Percentiles rank a stretch among this genome's conserved stretches.
Evolutionary conservation across 441 rosid species (phyloP).

Genomic region (Brassica balearica): DNA sequence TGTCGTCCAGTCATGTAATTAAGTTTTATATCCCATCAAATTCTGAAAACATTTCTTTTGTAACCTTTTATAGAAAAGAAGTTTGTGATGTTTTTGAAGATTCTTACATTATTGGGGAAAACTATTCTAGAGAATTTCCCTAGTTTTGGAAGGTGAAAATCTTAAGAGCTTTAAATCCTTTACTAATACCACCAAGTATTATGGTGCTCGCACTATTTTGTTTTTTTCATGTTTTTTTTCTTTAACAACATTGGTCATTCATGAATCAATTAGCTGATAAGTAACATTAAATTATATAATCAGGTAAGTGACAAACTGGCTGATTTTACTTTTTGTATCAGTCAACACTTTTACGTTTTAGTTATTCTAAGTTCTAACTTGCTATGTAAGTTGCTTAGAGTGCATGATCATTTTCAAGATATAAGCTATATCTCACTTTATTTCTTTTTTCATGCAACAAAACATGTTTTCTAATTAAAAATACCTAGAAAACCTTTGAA

Average conservation of each 20-base stretch:
- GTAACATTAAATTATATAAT: background rate
- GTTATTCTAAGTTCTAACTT: background rate
- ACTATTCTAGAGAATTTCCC: background rate
- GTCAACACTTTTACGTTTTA: background rate
- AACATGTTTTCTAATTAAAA: too few relatives aligned
- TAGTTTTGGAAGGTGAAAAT: background rate
- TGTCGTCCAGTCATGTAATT: too few relatives aligned
- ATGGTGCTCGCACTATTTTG: background rate
- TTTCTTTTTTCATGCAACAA: too few relatives aligned
- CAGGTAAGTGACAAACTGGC: background rate
- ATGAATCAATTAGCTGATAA: background rate
- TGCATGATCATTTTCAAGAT: too few relatives aligned
- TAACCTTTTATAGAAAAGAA: background rate
- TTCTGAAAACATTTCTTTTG: background rate
- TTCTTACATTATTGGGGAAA: background rate
- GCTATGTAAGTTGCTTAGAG: too few relatives aligned
- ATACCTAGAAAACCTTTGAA: too few relatives aligned
- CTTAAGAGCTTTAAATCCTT: background rate
- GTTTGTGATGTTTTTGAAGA: background rate
- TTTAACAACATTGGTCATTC: background rate
- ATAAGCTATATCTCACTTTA: too few relatives aligned
- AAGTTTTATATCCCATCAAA: too few relatives aligned
- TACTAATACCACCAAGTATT: background rate
- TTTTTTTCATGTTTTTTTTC: background rate
- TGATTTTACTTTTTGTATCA: slow-evolving; percentile 1